These are phyloP conservation scores for Thalassiosira tumida DNA, from an alignment of 352 stramenopile species.

Conservation along the genomic window DNA sequence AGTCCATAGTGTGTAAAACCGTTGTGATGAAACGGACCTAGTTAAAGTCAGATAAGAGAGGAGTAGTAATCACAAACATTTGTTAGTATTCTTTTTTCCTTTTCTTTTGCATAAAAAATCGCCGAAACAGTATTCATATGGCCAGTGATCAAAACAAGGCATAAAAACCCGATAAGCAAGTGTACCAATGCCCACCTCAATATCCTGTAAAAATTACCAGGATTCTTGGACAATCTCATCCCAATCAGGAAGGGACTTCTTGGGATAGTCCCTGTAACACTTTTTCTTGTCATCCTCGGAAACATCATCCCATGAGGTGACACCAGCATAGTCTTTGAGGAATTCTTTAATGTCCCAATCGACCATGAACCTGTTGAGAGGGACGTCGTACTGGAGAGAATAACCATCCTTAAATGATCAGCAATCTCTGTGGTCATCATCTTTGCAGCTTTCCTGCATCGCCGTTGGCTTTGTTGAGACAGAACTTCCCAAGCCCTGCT, in stretches of 20 bases:
- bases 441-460: neutral
- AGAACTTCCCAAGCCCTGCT: neutral
- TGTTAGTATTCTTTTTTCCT: no score
- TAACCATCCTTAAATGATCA: neutral
- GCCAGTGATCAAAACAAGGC: no score
- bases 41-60: no score
- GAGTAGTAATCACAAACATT: no score
- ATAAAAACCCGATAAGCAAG: no score
- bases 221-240: neutral
- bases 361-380: slow-evolving; percentile 24
- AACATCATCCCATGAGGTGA: slow-evolving; percentile 8
- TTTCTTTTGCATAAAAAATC: no score
- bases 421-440: slow-evolving; percentile 4
- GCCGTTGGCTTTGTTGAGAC: neutral
- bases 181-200: no score
- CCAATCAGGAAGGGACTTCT: neutral
- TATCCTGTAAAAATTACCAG: no score
- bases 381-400: neutral
- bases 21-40: no score
- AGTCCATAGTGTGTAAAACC: no score
- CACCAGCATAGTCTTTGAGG: neutral
- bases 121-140: no score
- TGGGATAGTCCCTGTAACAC: slow-evolving; percentile 14
- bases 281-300: neutral
- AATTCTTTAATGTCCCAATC: slow-evolving; percentile 34